These are phyloP conservation scores for Psidium guajava DNA, from an alignment of 345 rosid species.

Conservation along the genomic window DNA sequence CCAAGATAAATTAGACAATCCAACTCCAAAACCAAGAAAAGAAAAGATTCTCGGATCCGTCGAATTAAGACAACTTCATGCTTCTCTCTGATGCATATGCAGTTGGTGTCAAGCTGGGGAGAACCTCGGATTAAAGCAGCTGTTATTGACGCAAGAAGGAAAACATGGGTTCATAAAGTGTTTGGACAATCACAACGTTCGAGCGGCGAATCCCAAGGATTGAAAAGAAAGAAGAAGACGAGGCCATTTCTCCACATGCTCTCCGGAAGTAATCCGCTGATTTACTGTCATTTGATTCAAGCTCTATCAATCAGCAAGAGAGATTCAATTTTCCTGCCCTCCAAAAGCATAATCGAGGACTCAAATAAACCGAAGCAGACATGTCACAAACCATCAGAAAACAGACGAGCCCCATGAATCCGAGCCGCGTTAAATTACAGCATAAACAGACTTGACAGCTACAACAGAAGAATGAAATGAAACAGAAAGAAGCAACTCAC, in stretches of 20 bases:
- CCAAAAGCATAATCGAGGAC: background rate
- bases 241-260: background rate
- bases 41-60: background rate
- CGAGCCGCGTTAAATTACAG: background rate
- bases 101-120: background rate
- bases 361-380: background rate
- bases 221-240: background rate
- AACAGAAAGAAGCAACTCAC: background rate
- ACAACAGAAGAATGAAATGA: background rate
- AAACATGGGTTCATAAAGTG: background rate
- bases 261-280: background rate
- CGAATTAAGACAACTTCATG: background rate
- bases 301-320: background rate
- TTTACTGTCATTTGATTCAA: background rate
- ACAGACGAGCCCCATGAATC: background rate
- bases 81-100: background rate
- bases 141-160: background rate
- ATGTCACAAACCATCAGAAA: background rate
- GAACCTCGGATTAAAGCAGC: background rate
- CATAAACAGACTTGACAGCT: background rate
- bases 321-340: background rate
- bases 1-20: background rate
- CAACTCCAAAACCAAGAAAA: background rate
- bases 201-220: background rate
- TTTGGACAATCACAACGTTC: background rate